Percentiles rank a stretch among this genome's conserved stretches.
These are phyloP conservation scores for Pyrenochaeta sp. DNA, from an alignment of 2,329 filamentous ascomycete genomes.

Conservation along the genomic window DNA sequence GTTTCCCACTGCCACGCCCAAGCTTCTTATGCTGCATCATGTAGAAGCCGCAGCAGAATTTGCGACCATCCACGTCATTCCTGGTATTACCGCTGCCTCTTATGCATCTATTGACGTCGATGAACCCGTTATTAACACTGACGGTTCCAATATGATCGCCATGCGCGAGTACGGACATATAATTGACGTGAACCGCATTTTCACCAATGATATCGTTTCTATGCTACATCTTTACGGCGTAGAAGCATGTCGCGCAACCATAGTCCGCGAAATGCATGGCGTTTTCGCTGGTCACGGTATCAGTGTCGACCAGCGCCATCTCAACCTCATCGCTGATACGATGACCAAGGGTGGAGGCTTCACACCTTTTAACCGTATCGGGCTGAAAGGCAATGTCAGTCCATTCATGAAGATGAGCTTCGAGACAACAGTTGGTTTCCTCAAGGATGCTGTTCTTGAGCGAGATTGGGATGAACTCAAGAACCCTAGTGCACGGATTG, in stretches of 20 bases:
- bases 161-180: slow-evolving; percentile 89
- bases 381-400: slow-evolving; percentile 82
- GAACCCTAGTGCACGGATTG: slow-evolving; percentile 86
- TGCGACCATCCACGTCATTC: slow-evolving; percentile 87
- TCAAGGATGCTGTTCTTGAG: slow-evolving; percentile 90
- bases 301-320: slow-evolving; percentile 86
- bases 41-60: slow-evolving; percentile 82
- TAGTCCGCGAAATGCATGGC: slow-evolving; percentile 82
- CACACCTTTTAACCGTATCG: slow-evolving; percentile 90
- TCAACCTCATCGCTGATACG: slow-evolving; percentile 94
- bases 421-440: slow-evolving; percentile 93
- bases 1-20: slow-evolving; percentile 81
- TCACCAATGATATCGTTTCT: slow-evolving; percentile 91
- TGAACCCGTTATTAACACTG: slow-evolving; percentile 69
- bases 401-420: slow-evolving; percentile 99
- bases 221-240: slow-evolving; percentile 90
- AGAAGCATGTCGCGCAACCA: slow-evolving; percentile 87
- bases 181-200: slow-evolving; percentile 84
- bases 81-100: slow-evolving; percentile 74
- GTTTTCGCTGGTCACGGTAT: slow-evolving; percentile 95
- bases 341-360: slow-evolving; percentile 96
- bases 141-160: slow-evolving; percentile 86
- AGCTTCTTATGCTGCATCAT: slow-evolving; percentile 90
- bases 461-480: slow-evolving; percentile 88
- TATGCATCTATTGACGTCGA: slow-evolving; percentile 54